Base-by-base conservation (phyloP, 1,139 yeast species). In the Saccharomyces hybrid region DNA sequence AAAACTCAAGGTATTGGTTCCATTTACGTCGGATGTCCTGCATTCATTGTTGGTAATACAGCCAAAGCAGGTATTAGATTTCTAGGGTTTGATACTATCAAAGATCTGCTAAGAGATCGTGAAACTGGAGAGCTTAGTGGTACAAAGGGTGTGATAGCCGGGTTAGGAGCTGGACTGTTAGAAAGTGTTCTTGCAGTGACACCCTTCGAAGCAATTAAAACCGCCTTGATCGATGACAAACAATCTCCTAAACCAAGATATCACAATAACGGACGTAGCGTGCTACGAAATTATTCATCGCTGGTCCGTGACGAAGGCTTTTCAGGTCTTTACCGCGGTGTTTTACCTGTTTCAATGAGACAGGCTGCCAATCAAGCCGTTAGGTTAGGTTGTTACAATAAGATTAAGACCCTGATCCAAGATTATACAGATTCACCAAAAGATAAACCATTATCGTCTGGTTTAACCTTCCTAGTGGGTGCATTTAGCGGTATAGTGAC, bases 311-410 rank as follows among this genome's bases (percentile, higher is more conserved):
- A 93, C 68, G 76, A 88, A 69, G 98, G 98, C 0, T 62, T 91
- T 54, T 78, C 75, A 51, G 97, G 97, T 0, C 78, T 93, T 48
- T 93, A 93, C 67, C 84, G 91, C 44, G 99, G 97, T 41, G 78
- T 93, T 6, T 76, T 91, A 9, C 98, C 99, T 0, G 98, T 93
- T 8, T 88, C 97, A 0, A 75, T 91, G 77, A 82, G 99, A 67
- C 99, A 93, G 71, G 98, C 97, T 8, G 85, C 97, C 6, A 93
- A 93, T 70, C 95, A 89, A 63, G 95, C 96, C 3, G 98, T 93
- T 7, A 80, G 99, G 63, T 77, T 93, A 60, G 98, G 98, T 2
- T 86, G 96, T 42, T 93, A 93, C 73, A 90, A 89, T 68, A 83
- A 93, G 59, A 84, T 93, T 73, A 91, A 91, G 71, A 79, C 89